Evolutionary conservation across 1,139 yeast species (phyloP), one percentile per base, ranked within the genome.

Genomic region (Yamadazyma mexicana): DNA sequence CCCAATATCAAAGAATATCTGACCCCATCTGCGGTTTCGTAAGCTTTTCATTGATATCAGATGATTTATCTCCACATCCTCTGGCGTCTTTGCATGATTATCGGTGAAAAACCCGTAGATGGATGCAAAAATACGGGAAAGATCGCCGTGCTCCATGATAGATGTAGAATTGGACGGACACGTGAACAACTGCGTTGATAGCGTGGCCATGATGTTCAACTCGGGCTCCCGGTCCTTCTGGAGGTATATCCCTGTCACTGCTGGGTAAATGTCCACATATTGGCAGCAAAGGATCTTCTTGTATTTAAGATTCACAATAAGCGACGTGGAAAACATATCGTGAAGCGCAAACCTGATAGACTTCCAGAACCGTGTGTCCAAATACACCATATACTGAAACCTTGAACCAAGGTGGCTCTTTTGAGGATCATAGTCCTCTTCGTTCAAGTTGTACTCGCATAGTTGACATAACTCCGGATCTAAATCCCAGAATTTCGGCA

Each of bases 141-240:
- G 60, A 45, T 85, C 89, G 22, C 91, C 92, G 54, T 81, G 87
- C 33, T 71, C 65, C 2, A 83, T 75, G 17, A 88, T 79, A 35
- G 81, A 66, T 1, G 91, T 66, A 1, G 96, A 87, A 48, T 84
- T 83, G 1, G 83, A 69, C 0, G 96, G 92, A 36, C 94, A 83
- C 1, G 96, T 88, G 56, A 89, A 89, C 10, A 91, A 66, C 57
- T 92, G 97, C 1, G 96, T 86, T 0, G 96, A 85, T 16, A 92
- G 56, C 7, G 82, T 74, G 27, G 83, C 73, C 78, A 89, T 79
- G 17, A 88, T 72, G 29, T 89, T 85, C 46, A 78, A 70, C 50
- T 91, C 96, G 0, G 95, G 94, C 45, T 89, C 97, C 34, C 91
- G 68, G 46, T 87, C 95, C 40, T 80, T 73, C 0, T 77, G 70